Evolutionary conservation across 2,329 filamentous ascomycete species (phyloP), one percentile per base, ranked within the genome.

Genomic region (Epicoccum sorghinum): DNA sequence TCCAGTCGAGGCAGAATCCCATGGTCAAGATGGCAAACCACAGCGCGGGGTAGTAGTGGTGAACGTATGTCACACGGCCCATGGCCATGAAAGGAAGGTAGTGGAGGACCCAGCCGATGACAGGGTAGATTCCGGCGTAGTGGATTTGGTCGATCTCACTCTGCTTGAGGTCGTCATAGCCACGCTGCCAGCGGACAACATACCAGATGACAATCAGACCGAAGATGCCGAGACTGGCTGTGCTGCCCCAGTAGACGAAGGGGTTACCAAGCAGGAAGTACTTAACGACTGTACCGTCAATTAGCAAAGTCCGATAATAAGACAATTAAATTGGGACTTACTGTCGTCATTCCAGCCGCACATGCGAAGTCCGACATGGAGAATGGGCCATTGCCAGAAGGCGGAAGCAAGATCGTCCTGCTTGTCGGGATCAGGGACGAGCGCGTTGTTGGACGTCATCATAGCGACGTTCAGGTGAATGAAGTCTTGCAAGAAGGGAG

Each of bases 381-480:
- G 86, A 60, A 99, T 86, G 18, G 95, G 95, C 95, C 95, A 99
- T 78, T 99, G 93, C 95, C 95, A 99, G 82, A 93, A 97, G 63
- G 92, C 83, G 12, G 95, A 99, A 29, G 95, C 95, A 42, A 99
- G 86, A 70, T 99, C 95, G 70, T 99, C 95, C 76, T 99, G 95
- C 84, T 99, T 99, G 76, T 99, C 95, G 4, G 95, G 93, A 70
- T 99, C 95, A 4, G 95, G 95, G 18, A 99, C 91, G 40, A 99
- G 86, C 23, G 95, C 95, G 72, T 99, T 99, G 83, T 99, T 99
- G 35, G 95, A 98, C 3, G 95, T 99, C 93, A 98, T 97, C 95
- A 99, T 99, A 59, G 95, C 95, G 58, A 99, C 95, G 74, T 99
- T 99, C 58, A 98, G 81, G 75, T 99, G 95, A 60, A 99, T 88